These are phyloP conservation scores for Russula virescens DNA, from an alignment of 768 basidiomycete species.

Conservation along the genomic window DNA sequence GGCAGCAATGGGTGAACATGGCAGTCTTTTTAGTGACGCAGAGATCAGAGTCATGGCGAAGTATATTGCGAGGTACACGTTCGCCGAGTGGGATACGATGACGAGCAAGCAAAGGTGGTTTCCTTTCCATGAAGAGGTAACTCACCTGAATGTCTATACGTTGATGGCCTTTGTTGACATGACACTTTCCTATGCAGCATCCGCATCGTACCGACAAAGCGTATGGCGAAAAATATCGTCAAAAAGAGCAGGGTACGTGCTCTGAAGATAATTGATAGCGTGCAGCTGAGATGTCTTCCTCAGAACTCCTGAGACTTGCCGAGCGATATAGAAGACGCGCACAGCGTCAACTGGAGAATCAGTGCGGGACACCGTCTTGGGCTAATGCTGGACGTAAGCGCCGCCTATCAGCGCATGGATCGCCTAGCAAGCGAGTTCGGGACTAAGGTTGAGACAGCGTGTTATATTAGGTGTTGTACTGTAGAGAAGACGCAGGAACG, in stretches of 20 bases:
- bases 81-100: constrained; percentile 41
- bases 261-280: neutral
- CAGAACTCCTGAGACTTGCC: constrained; percentile 25
- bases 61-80: constrained; percentile 40
- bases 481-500: neutral
- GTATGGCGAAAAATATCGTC: constrained; percentile 14
- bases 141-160: constrained; percentile 14
- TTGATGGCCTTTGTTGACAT: neutral
- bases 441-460: neutral
- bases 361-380: constrained; percentile 27
- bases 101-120: constrained; percentile 48
- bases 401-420: neutral
- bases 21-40: constrained; percentile 50
- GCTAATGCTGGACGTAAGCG: constrained; percentile 20
- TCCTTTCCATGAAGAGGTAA: constrained; percentile 46
- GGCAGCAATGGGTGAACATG: constrained; percentile 46
- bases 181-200: constrained; percentile 1
- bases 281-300: neutral
- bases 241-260: constrained; percentile 7
- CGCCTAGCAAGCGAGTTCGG: constrained; percentile 13
- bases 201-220: constrained; percentile 13
- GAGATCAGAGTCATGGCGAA: constrained; percentile 56
- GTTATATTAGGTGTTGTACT: constrained; percentile 7
- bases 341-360: constrained; percentile 18
- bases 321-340: constrained; percentile 26